Evolutionary conservation across 1,284 basidiomycete genomes (phyloP).

Genomic region (Apiotrichum gamsii): DNA sequence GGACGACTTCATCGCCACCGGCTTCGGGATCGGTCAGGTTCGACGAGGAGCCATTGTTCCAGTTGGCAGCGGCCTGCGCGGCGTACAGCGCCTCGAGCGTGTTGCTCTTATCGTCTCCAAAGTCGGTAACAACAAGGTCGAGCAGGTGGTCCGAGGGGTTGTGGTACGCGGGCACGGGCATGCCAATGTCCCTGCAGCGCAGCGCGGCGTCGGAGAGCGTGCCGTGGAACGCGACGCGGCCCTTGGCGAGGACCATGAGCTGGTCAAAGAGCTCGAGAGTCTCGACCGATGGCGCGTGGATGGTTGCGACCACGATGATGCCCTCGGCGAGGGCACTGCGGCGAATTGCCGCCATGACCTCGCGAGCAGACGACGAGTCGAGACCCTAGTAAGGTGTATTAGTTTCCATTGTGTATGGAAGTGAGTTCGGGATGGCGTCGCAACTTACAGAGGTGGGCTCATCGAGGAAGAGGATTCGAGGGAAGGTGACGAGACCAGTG

Average conservation of each 20-base stretch:
- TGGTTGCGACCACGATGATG: constrained; percentile 38
- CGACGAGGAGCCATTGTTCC: too few relatives aligned
- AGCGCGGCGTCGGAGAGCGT: constrained; percentile 5
- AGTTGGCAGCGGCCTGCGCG: constrained; percentile 1
- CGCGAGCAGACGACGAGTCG: constrained; percentile 19
- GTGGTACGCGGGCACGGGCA: constrained; percentile 18
- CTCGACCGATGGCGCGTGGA: constrained; percentile 45
- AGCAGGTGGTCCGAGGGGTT: constrained; percentile 34
- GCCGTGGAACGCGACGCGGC: constrained; percentile 32
- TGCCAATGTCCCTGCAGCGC: constrained; percentile 19
- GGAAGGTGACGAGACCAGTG: constrained; percentile 39
- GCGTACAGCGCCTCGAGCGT: constrained; percentile 3
- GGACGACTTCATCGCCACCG: background rate
- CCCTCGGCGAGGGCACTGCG: constrained; percentile 12
- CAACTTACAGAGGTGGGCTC: constrained; percentile 45
- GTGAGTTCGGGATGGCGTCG: too few relatives aligned
- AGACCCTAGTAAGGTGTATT: too few relatives aligned
- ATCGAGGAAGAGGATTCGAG: constrained; percentile 46
- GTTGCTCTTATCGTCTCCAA: constrained; percentile 10
- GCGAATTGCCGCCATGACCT: constrained; percentile 15
- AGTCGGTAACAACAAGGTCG: constrained; percentile 32
- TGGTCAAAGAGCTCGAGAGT: constrained; percentile 44
- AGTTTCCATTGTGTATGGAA: too few relatives aligned
- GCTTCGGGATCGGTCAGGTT: background rate
- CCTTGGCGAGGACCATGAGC: constrained; percentile 37